phyloP scores from a whole-genome alignment of 1,284 basidiomycete species.

The Pseudozyma pruni region DNA sequence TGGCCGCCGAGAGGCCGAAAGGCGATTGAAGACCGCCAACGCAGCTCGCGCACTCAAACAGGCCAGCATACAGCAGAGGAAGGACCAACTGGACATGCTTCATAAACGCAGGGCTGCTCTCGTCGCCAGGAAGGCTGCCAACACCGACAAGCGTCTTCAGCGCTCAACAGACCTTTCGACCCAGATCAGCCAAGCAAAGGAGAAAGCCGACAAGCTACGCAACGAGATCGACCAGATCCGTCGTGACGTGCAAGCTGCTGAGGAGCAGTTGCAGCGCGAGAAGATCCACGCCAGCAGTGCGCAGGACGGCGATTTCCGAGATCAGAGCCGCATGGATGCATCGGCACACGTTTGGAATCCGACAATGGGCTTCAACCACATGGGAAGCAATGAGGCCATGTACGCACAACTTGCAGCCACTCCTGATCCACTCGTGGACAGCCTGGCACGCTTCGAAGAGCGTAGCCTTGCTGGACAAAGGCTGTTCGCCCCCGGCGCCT shows the following conservation, averaged over 20 bases:
- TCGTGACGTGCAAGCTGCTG: slow-evolving; percentile 23
- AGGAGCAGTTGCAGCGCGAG: slow-evolving; percentile 29
- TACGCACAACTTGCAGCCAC: slow-evolving; percentile 32
- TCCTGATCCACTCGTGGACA: slow-evolving; percentile 41
- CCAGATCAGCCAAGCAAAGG: slow-evolving; percentile 19
- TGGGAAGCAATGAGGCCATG: slow-evolving; percentile 22
- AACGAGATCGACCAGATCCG: slow-evolving; percentile 16
- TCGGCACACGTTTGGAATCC: slow-evolving; percentile 16
- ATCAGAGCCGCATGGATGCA: slow-evolving; percentile 8
- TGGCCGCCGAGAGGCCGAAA: slow-evolving; percentile 83
- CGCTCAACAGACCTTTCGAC: slow-evolving; percentile 24
- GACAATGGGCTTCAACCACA: slow-evolving; percentile 9
- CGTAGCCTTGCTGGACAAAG: slow-evolving; percentile 18
- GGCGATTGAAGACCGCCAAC: slow-evolving; percentile 80
- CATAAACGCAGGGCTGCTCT: slow-evolving; percentile 71
- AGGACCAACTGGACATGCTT: slow-evolving; percentile 76
- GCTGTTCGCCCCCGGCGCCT: slow-evolving; percentile 10
- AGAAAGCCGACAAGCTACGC: slow-evolving; percentile 17
- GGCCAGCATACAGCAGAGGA: slow-evolving; percentile 70
- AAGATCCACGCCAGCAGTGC: slow-evolving; percentile 17
- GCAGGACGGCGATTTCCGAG: slow-evolving; percentile 15
- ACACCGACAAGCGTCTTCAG: slow-evolving; percentile 36
- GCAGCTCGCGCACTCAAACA: slow-evolving; percentile 70
- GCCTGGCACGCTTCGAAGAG: slow-evolving; percentile 38
- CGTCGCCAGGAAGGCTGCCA: slow-evolving; percentile 44